Base-by-base conservation (phyloP, 2,329 filamentous ascomycete genomes). In the Epichloe elymi region DNA sequence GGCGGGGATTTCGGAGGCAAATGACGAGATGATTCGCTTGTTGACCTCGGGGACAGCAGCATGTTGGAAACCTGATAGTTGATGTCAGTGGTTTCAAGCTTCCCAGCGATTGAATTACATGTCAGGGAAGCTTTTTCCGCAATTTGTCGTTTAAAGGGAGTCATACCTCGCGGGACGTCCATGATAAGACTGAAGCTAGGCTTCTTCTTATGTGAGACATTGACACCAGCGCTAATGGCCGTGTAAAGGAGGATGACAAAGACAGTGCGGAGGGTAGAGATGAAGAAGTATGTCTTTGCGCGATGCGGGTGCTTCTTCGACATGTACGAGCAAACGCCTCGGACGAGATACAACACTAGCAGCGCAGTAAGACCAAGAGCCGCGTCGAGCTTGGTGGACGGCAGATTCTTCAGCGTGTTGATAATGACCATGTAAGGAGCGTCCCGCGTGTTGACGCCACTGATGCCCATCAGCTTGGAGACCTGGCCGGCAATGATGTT, bases 181-280 rank as follows among this genome's bases (percentile, higher is more conserved):
- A 81, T 79, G 1, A 91, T 70, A 42, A 90, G 77, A 52, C 68
- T 74, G 65, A 90, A 83, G 35, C 70, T 70, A 3, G 81, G 78
- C 10, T 82, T 60, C n/a, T 67, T 62, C 50, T 65, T 73, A 56
- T 74, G 74, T 56, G 83, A 65, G 35, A 83, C 68, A 63, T 88
- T 88, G 57, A 78, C 78, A 8, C 85, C 76, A 56, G 79, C 87
- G 66, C 85, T 86, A 63, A 91, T 85, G 58, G 86, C 71, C 7
- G 85, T 87, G 68, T 90, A 91, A 2, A 93, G 74, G 43, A 91
- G 68, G 54, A 93, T 88, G 57, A 90, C 83, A 61, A 93, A 89
- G 1, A 80, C 85, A 4, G 86, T 88, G 38, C 87, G 81, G 39
- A 93, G 74, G 0, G 88, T 91, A 17, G 81, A 85, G 48, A 83